Conservation (phyloP, 768 basidiomycete species). For the Russula olivacea region DNA sequence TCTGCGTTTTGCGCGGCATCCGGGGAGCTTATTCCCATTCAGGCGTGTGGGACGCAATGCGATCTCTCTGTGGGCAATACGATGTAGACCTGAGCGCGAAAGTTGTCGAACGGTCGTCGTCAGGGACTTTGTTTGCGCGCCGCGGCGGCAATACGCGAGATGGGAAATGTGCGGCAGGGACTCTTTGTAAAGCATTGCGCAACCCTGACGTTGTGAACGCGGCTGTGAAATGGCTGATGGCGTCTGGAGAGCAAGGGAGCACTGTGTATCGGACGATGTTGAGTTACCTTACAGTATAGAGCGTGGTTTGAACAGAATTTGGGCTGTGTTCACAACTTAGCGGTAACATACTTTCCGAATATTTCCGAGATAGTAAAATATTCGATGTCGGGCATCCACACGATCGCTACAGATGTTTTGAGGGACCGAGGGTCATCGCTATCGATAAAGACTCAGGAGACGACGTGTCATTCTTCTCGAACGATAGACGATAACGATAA, state of each 20-base stretch:
- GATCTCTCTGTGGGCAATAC: neutral
- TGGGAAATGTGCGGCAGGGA: neutral
- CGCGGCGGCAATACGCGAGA: neutral
- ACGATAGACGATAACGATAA: neutral
- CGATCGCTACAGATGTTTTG: too few relatives aligned
- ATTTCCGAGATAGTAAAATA: too few relatives aligned
- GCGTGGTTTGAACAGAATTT: neutral
- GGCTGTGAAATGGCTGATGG: neutral
- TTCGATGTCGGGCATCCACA: too few relatives aligned
- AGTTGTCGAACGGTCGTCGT: neutral
- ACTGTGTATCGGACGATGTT: neutral
- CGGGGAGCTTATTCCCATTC: neutral
- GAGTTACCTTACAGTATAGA: neutral
- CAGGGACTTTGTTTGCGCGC: neutral
- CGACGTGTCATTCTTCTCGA: neutral
- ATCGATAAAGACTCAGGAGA: too few relatives aligned
- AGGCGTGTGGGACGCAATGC: neutral
- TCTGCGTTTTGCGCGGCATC: slow-evolving; percentile 4
- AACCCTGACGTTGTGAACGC: neutral
- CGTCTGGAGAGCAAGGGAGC: too few relatives aligned
- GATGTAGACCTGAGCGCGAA: neutral
- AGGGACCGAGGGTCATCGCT: too few relatives aligned
- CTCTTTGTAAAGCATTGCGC: neutral
- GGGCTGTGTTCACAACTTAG: too few relatives aligned
- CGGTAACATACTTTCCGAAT: too few relatives aligned